Percentiles rank a stretch among this genome's conserved stretches.
phyloP scores from a whole-genome alignment of 495 filamentous ascomycete species.

The Cercophora samala region DNA sequence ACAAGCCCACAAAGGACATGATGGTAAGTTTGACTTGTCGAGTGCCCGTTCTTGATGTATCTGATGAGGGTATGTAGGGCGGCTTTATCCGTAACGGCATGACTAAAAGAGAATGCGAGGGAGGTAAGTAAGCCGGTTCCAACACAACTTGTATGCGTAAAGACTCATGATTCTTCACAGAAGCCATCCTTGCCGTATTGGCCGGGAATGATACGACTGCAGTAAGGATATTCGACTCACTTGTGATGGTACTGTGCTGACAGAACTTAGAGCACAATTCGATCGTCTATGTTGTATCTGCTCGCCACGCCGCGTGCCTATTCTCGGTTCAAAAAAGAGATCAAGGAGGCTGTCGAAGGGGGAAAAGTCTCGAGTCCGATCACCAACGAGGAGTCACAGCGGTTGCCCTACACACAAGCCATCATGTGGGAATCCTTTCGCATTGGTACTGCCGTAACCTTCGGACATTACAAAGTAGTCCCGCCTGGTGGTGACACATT shows the following conservation, averaged over 20 bases:
- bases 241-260: not conserved
- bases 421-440: slow-evolving; percentile 49
- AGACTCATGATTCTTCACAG: no score
- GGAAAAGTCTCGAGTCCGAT: slow-evolving; percentile 35
- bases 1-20: slow-evolving; percentile 13
- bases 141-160: no score
- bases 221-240: slow-evolving; percentile 16
- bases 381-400: slow-evolving; percentile 37
- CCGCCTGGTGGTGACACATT: slow-evolving; percentile 48
- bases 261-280: slow-evolving; percentile 29
- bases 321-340: slow-evolving; percentile 53
- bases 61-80: not conserved
- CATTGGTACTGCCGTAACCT: slow-evolving; percentile 34
- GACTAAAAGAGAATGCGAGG: slow-evolving; percentile 36
- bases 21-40: not conserved
- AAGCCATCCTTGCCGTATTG: slow-evolving; percentile 45
- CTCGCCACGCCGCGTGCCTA: slow-evolving; percentile 45
- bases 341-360: slow-evolving; percentile 37
- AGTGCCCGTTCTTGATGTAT: not conserved
- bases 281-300: slow-evolving; percentile 43
- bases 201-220: slow-evolving; percentile 63
- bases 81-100: slow-evolving; percentile 40
- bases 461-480: slow-evolving; percentile 35
- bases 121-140: no score
- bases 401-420: slow-evolving; percentile 44